Conservation (phyloP, 2,329 filamentous ascomycete genomes). For the Cladosporium sp. region DNA sequence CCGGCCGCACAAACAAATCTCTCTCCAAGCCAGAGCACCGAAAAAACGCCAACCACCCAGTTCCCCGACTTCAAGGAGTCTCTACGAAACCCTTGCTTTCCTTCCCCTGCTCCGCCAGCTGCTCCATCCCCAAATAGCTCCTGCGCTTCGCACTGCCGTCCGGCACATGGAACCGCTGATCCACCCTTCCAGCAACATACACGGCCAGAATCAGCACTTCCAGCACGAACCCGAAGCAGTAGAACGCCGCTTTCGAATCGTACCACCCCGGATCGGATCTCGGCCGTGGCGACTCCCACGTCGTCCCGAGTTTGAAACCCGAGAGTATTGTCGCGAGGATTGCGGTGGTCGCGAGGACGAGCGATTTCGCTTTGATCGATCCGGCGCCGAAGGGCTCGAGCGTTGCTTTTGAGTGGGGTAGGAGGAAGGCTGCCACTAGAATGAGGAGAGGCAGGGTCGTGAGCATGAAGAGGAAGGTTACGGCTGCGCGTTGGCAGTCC, state of each 20-base stretch:
- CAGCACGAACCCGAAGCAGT: constrained; percentile 24
- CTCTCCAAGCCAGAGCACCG: no score
- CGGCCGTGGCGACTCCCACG: constrained; percentile 22
- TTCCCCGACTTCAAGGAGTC: no score
- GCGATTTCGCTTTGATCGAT: constrained; percentile 14
- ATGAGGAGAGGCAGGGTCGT: constrained; percentile 20
- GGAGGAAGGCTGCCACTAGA: constrained; percentile 14
- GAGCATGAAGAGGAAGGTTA: constrained; percentile 23
- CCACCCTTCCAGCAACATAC: constrained; percentile 21
- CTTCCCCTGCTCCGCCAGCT: no score
- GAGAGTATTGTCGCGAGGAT: constrained; percentile 18
- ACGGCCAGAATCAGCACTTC: constrained; percentile 28
- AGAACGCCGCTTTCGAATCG: constrained; percentile 25
- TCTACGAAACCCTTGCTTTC: no score
- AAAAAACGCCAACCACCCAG: no score
- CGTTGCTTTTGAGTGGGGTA: constrained; percentile 11
- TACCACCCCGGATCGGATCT: constrained; percentile 26
- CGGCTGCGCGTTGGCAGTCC: constrained; percentile 18
- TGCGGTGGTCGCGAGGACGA: constrained; percentile 17
- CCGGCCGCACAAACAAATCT: no score
- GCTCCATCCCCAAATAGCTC: background rate
- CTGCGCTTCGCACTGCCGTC: constrained; percentile 23
- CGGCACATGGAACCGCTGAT: constrained; percentile 25
- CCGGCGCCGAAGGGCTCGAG: constrained; percentile 5
- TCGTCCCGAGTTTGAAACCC: constrained; percentile 24